phyloP scores from a whole-genome alignment of 129 eudicot genomes.

The Helianthus annuus region HanXRQr2.0-SUNRISE NC_035449.2:27633717-27634216 shows the following conservation, averaged over 20 bases:
- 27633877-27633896: not conserved
- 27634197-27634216: too few species aligned
- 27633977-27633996: conserved; percentile 7
- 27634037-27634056: conserved; percentile 16
- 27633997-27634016: conserved; percentile 7
- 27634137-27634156: too few species aligned
- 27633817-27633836: too few species aligned
- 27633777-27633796: too few species aligned
- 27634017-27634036: not conserved
- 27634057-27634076: conserved; percentile 7
- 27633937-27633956: not conserved
- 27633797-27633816: too few species aligned
- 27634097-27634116: too few species aligned
- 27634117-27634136: too few species aligned
- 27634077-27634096: not conserved
- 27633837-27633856: not conserved
- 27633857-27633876: not conserved
- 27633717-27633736: too few species aligned
- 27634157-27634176: too few species aligned
- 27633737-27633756: too few species aligned
- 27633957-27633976: not conserved
- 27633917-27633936: not conserved
- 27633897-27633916: not conserved
- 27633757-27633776: too few species aligned
- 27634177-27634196: too few species aligned